phyloP scores from a whole-genome alignment of 495 filamentous ascomycete species.

The Penicillium silybi region DNA sequence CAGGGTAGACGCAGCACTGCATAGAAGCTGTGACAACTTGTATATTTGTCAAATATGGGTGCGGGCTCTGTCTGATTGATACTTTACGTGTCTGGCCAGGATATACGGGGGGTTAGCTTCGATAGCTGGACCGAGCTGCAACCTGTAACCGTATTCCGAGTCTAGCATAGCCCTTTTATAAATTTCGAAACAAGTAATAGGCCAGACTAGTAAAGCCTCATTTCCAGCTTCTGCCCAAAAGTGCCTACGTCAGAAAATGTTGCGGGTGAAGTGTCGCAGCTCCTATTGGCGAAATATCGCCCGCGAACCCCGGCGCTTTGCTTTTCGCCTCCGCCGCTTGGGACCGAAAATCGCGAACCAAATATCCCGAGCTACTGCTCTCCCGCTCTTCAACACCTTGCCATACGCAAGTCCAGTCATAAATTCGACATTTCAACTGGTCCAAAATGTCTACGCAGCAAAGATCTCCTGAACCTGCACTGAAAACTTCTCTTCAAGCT shows the following conservation, averaged over 20 bases:
- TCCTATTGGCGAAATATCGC: conserved; percentile 17
- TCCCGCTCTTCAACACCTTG: background rate
- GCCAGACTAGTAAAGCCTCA: too few species aligned
- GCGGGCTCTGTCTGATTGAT: too few species aligned
- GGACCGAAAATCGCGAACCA: background rate
- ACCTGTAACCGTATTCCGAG: background rate
- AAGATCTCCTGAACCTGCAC: conserved; percentile 43
- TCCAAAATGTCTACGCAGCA: conserved; percentile 15
- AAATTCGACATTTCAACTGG: background rate
- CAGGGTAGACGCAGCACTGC: conserved; percentile 12
- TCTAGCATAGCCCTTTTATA: too few species aligned
- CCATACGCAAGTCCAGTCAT: background rate
- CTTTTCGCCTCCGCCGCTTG: conserved; percentile 9
- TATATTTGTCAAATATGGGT: background rate
- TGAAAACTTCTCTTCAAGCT: conserved; percentile 52
- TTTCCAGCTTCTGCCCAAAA: conserved; percentile 6
- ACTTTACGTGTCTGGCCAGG: background rate
- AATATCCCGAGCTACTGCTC: background rate
- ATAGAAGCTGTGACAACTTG: conserved; percentile 1
- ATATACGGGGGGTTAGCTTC: background rate
- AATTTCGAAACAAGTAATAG: too few species aligned
- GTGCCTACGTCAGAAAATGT: conserved; percentile 11
- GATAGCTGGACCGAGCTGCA: background rate
- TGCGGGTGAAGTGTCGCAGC: conserved; percentile 1
- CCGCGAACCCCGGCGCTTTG: conserved; percentile 9